Base-by-base conservation (phyloP, 495 filamentous ascomycete species). In the Penicillium cinerascens region DNA sequence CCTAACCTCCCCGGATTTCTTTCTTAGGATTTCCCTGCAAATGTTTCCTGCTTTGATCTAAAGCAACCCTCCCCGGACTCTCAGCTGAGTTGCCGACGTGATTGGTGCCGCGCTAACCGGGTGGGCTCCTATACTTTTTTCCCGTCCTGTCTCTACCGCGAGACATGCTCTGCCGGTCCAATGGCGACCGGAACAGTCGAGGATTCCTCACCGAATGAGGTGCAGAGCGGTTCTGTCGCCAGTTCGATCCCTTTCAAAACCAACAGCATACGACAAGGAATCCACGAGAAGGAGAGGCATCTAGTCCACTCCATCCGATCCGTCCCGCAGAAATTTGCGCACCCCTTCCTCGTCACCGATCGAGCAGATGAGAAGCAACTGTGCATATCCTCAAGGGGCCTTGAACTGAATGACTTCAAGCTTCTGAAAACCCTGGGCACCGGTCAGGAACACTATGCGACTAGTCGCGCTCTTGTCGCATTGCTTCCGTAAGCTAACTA, bases 371-470 rank as follows among this genome's bases (percentile, higher is more conserved):
- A 80, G 53, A 84, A 85, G 66, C 73, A 75, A 23, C 69, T 88
- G 29, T 83, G 81, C 4, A 67, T 77, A 16, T 78, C 79, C 15
- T 82, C 79, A 13, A 74, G 73, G 44, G 71, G 72, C 27, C 64
- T 88, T 56, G 75, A 68, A 33, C 70, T 91, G 23, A 74, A 78
- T 50, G 92, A 98, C 70, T 96, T 97, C 65, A 72, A 85, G 37
- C 79, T 92, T 20, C 75, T 97, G 55, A 92, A 91, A 68, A 98
- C 92, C 18, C 77, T 98, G 48, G 93, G 93, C 51, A 95, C 91
- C 18, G 90, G 89, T 92, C 55, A 65, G 73, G 4, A 44, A 36
- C 8, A 21, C 21, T 15, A 9, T 17, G 38, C 38, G 40, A 17
- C 23, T 11, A n/a, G 13, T n/a, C 25, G 13, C 36, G 6, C 20